phyloP scores from a whole-genome alignment of 305 asterid genomes.

The Solanum hybrid region DNA sequence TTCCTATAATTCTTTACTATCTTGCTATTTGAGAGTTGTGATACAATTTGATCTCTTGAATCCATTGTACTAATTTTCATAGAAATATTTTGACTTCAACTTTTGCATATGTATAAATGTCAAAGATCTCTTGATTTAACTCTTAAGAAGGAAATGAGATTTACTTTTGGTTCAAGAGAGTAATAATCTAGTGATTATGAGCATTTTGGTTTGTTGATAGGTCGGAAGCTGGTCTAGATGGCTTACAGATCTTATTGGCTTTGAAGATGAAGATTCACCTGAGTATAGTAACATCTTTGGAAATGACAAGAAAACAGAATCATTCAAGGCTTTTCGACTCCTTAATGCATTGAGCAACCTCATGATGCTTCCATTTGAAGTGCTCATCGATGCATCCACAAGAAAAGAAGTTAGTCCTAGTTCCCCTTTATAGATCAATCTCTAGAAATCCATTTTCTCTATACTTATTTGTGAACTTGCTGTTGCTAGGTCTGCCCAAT shows the following conservation, averaged over 20 bases:
- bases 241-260: slow-evolving; percentile 69
- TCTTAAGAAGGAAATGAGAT: neutral
- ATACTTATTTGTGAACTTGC: neutral
- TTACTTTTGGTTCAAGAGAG: neutral
- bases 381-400: slow-evolving; percentile 60
- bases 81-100: neutral
- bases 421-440: neutral
- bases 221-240: slow-evolving; percentile 83
- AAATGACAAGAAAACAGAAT: slow-evolving; percentile 26
- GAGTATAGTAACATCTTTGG: slow-evolving; percentile 15
- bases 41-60: neutral
- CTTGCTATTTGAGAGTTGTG: neutral
- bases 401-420: slow-evolving; percentile 57
- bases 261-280: slow-evolving; percentile 46
- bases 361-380: slow-evolving; percentile 87
- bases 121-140: neutral
- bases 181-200: neutral
- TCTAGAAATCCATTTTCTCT: neutral
- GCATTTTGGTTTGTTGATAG: slow-evolving; percentile 29
- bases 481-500: slow-evolving; percentile 60
- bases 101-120: neutral
- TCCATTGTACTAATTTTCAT: neutral
- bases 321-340: slow-evolving; percentile 69
- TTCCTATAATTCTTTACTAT: neutral
- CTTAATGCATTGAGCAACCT: slow-evolving; percentile 74